phyloP scores from a whole-genome alignment of 2,329 filamentous ascomycete species.

The Diaporthe destruens region DNA sequence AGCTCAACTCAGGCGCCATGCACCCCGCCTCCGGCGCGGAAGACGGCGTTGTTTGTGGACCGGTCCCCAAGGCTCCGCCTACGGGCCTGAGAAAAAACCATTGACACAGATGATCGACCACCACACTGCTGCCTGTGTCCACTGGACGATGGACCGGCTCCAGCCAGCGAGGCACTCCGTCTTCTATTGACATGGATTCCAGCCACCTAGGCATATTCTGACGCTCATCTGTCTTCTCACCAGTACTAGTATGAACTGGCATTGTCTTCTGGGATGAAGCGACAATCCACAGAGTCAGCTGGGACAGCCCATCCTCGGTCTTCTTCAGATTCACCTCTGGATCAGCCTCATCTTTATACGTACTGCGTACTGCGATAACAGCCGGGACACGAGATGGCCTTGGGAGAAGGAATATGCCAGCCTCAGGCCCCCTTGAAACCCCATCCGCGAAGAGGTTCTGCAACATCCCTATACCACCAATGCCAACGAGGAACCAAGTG shows the following conservation, averaged over 20 bases:
- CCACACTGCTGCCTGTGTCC: neutral
- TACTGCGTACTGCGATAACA: neutral
- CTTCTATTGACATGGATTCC: neutral
- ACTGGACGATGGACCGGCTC: neutral
- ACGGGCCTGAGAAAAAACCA: neutral
- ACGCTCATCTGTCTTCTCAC: neutral
- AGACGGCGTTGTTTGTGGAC: neutral
- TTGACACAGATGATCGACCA: no score
- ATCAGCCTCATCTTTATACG: neutral
- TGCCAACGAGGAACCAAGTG: conserved; percentile 20
- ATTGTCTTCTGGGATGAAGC: neutral
- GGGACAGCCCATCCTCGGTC: neutral
- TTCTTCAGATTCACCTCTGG: neutral
- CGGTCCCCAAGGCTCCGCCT: no score
- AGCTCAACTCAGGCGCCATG: conserved; percentile 42
- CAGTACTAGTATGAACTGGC: neutral
- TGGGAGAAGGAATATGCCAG: neutral
- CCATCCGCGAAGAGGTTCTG: conserved; percentile 28
- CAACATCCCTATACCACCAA: conserved; percentile 8
- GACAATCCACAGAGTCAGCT: neutral
- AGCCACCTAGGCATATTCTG: neutral
- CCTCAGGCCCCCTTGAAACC: neutral
- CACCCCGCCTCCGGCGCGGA: conserved; percentile 38
- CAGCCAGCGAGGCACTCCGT: conserved; percentile 1
- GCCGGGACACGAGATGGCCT: neutral